These are phyloP conservation scores for Trametes versicolor DNA, from an alignment of 1,284 basidiomycete species.

Conservation along the genomic window DNA sequence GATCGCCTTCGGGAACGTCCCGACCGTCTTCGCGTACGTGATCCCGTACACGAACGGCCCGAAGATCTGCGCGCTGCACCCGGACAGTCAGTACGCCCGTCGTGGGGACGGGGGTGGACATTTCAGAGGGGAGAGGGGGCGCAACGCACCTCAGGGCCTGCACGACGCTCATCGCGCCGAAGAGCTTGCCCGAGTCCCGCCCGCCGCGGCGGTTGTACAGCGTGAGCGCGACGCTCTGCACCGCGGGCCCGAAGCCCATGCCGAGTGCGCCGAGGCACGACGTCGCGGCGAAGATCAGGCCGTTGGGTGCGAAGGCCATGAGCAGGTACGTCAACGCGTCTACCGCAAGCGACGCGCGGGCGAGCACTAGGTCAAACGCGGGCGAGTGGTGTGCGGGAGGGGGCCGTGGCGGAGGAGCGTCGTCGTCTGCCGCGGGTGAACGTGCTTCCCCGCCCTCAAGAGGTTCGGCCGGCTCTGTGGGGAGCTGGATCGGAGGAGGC, in stretches of 20 bases:
- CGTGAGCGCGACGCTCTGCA: conserved; percentile 73
- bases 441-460: conserved; percentile 35
- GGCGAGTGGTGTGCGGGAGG: conserved; percentile 44
- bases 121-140: too few species aligned
- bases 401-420: conserved; percentile 4
- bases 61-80: conserved; percentile 57
- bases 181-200: conserved; percentile 68
- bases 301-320: conserved; percentile 57
- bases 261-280: conserved; percentile 62
- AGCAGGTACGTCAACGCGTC: conserved; percentile 64
- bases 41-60: conserved; percentile 70
- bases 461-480: conserved; percentile 45
- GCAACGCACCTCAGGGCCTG: conserved; percentile 68
- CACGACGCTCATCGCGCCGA: conserved; percentile 77
- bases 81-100: conserved; percentile 10
- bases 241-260: conserved; percentile 68
- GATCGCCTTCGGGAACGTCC: conserved; percentile 63
- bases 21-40: conserved; percentile 69
- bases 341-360: conserved; percentile 63
- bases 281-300: conserved; percentile 56
- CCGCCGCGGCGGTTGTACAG: conserved; percentile 62
- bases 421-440: conserved; percentile 10
- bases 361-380: conserved; percentile 70
- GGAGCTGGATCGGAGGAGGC: conserved; percentile 48
- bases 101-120: too few species aligned